Evolutionary conservation across 352 stramenopile genomes (phyloP).

Genomic region (Globisporangium echinulatum): DNA sequence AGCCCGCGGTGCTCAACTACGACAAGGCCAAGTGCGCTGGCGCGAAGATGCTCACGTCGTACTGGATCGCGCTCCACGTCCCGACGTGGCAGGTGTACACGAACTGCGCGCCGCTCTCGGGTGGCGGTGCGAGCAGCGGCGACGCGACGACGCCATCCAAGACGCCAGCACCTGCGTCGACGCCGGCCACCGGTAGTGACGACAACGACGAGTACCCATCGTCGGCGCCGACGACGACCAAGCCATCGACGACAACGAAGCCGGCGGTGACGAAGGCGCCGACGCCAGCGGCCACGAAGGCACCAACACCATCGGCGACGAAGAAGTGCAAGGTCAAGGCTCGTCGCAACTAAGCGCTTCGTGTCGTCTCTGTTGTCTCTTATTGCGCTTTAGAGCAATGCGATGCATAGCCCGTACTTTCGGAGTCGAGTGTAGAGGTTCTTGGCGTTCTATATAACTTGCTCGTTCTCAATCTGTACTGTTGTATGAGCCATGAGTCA

Average conservation of each 20-base stretch:
- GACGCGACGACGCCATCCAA: slow-evolving; percentile 7
- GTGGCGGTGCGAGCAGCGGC: slow-evolving; percentile 11
- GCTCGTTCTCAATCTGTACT: not conserved
- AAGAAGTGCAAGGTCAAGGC: slow-evolving; percentile 15
- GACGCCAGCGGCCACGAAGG: slow-evolving; percentile 11
- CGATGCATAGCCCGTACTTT: not conserved
- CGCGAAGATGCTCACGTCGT: slow-evolving; percentile 22
- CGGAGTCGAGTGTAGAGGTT: not conserved
- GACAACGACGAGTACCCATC: slow-evolving; percentile 3
- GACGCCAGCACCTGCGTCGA: slow-evolving; percentile 9
- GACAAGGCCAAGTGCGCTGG: slow-evolving; percentile 31
- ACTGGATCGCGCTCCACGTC: slow-evolving; percentile 38
- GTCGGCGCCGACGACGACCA: slow-evolving; percentile 7
- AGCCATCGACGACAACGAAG: slow-evolving; percentile 11
- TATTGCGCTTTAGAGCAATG: slow-evolving; percentile 2
- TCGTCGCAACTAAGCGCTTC: slow-evolving; percentile 10
- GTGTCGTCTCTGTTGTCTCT: not conserved
- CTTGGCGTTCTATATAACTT: not conserved
- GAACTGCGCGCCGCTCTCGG: slow-evolving; percentile 34
- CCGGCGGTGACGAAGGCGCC: slow-evolving; percentile 1
- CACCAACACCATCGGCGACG: slow-evolving; percentile 7
- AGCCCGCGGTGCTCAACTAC: slow-evolving; percentile 28
- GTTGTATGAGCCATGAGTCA: too few relatives aligned
- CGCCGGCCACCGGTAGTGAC: slow-evolving; percentile 6
- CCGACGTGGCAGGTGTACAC: slow-evolving; percentile 42